A percentile compares a stretch with the other conserved stretches of the same genome.
phyloP scores from a whole-genome alignment of 2,329 filamentous ascomycete genomes.

The Blastomyces gilchristii region DNA sequence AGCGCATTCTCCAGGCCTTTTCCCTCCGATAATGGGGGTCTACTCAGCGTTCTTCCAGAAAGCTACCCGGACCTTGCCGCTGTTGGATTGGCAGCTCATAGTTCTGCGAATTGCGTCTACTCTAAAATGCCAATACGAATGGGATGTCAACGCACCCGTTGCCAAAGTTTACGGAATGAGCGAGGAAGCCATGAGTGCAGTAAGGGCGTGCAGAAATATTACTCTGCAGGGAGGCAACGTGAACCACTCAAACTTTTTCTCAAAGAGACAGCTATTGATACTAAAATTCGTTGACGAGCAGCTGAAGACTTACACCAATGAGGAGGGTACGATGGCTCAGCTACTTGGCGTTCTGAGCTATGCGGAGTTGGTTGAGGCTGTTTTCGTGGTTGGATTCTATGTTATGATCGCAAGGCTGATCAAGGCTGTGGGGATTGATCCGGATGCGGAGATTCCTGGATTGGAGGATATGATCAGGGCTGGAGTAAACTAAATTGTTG shows the following conservation, averaged over 20 bases:
- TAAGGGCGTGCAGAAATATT: background rate
- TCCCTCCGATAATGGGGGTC: conserved; percentile 1
- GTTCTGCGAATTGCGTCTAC: conserved; percentile 4
- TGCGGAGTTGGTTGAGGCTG: background rate
- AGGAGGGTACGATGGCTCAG: background rate
- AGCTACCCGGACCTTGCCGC: background rate
- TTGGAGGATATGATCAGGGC: conserved; percentile 1
- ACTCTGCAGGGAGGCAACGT: background rate
- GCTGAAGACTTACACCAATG: background rate
- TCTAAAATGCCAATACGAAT: background rate
- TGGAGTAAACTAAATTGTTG: conserved; percentile 1
- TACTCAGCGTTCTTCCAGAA: background rate
- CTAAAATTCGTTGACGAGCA: background rate
- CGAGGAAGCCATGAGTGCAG: background rate
- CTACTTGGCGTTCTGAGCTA: background rate
- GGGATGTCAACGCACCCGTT: conserved; percentile 1
- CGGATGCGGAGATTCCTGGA: background rate
- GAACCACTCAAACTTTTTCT: background rate
- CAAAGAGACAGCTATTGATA: background rate
- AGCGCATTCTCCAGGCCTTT: background rate
- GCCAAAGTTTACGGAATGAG: conserved; percentile 1
- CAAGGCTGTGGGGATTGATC: background rate
- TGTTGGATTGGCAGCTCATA: background rate
- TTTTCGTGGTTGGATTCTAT: conserved; percentile 1
- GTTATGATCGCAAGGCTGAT: conserved; percentile 3